Percentiles rank a stretch among this genome's conserved stretches.
Conservation (phyloP, 176 grass and related monocot genomes). For the Chloris gayana region DNA sequence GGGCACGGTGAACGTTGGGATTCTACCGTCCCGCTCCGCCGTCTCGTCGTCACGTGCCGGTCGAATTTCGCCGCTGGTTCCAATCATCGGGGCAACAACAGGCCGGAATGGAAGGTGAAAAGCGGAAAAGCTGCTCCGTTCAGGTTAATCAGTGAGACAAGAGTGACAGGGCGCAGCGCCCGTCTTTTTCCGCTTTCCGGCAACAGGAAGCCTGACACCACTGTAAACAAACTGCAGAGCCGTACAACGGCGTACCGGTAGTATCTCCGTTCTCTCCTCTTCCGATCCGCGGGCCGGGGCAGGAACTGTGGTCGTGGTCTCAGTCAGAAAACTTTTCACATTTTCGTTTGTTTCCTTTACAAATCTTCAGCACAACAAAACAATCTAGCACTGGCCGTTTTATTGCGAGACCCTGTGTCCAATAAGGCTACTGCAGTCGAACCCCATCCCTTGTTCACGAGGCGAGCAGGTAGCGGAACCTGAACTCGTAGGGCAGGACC, state of each 20-base stretch:
- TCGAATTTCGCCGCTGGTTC: background rate
- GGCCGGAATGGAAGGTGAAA: background rate
- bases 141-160: slow-evolving; percentile 24
- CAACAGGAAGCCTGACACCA: slow-evolving; percentile 4
- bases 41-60: background rate
- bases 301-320: background rate
- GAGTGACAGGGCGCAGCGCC: slow-evolving; percentile 19
- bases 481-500: slow-evolving; percentile 89
- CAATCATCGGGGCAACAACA: slow-evolving; percentile 6
- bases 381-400: background rate
- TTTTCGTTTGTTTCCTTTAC: background rate
- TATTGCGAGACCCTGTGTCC: slow-evolving; percentile 37
- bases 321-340: background rate
- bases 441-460: background rate
- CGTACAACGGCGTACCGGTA: background rate
- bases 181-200: background rate
- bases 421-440: background rate
- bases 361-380: background rate
- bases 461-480: slow-evolving; percentile 86
- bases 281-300: too few species aligned
- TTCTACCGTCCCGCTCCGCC: background rate
- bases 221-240: background rate
- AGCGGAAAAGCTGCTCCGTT: slow-evolving; percentile 16
- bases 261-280: too few species aligned
- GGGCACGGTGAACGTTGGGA: too few species aligned